Base-by-base conservation (phyloP, 352 stramenopile species). In the Pythium apleroticum region DNA sequence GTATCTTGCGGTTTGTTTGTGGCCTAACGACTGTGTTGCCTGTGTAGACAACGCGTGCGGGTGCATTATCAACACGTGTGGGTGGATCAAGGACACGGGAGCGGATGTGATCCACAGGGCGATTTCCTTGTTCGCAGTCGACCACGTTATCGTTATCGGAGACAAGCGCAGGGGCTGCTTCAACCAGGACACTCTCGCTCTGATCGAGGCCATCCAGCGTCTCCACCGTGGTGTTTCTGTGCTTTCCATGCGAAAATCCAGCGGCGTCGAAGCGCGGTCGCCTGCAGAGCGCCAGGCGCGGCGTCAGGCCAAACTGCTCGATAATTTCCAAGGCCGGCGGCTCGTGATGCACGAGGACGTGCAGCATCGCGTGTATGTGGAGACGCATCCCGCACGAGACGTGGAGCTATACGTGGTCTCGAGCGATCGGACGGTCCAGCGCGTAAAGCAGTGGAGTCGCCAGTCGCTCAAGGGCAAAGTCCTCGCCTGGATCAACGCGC, bases 61-160 rank as follows among this genome's bases (percentile, higher is more conserved):
- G 5, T 57, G 52, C 14, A 25, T 57, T 11, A 31, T 57, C 52
- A 46, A 57, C 31, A 57, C 52, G 30, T 57, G 52, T 17, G 52
- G 31, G n/a, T 58, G 31, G 52, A 58, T 58, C 28, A 58, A 28
- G 14, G 31, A 20, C 6, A 4, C 27, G 11, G 52, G 31, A 3
- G 30, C 41, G 3, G n/a, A 45, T 11, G 41, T 58, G 7, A 37
- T 58, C n/a, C 4, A n/a, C 3, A 20, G 33, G 17, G n/a, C 52
- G 9, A 20, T 58, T 7, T 0, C 2, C 1, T 3, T 2, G n/a
- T 58, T 58, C 41, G 7, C 3, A 4, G 17, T 48, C n/a, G 31
- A 58, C 31, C 52, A 58, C 33, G 31, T 58, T 17, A 31, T 58
- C 7, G 52, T 48, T 0, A 0, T 58, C 30, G 45, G 6, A 30